Percentiles rank a stretch among this genome's conserved stretches.
Evolutionary conservation across 2,329 filamentous ascomycete species (phyloP).

Genomic region (Epichloe hybrida): DNA sequence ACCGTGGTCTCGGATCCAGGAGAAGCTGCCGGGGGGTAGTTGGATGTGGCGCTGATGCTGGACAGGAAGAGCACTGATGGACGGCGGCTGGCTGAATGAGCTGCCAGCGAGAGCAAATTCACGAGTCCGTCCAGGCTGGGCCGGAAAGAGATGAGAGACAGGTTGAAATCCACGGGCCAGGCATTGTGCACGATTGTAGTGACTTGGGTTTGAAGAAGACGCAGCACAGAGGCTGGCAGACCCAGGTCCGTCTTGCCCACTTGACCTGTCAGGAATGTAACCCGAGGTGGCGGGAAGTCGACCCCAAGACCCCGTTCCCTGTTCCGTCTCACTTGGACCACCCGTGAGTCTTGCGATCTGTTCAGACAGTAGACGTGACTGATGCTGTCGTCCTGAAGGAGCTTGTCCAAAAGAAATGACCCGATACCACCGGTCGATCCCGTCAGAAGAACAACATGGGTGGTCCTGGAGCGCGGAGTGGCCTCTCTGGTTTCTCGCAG

Average conservation of each 20-base stretch:
- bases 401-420: conserved; percentile 4
- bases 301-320: not conserved
- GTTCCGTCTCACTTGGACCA: not conserved
- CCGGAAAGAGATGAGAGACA: conserved; percentile 1
- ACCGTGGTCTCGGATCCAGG: not conserved
- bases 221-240: not conserved
- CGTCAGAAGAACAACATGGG: conserved; percentile 2
- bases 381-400: not conserved
- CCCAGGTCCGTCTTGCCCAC: not conserved
- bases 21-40: not conserved
- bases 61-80: conserved; percentile 5
- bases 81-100: not conserved
- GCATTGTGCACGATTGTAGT: conserved; percentile 5
- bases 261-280: conserved; percentile 3
- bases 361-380: conserved; percentile 4
- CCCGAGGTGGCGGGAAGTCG: not conserved
- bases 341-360: not conserved
- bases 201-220: not conserved
- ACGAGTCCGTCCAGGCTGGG: conserved; percentile 2
- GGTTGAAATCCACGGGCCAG: conserved; percentile 7
- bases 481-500: not conserved
- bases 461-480: not conserved
- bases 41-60: conserved; percentile 2
- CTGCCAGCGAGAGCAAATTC: conserved; percentile 3
- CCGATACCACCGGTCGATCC: conserved; percentile 6